Evolutionary conservation across 768 basidiomycete species (phyloP), one percentile per base, ranked within the genome.

Genomic region (Tricholoma flavovirens): DNA sequence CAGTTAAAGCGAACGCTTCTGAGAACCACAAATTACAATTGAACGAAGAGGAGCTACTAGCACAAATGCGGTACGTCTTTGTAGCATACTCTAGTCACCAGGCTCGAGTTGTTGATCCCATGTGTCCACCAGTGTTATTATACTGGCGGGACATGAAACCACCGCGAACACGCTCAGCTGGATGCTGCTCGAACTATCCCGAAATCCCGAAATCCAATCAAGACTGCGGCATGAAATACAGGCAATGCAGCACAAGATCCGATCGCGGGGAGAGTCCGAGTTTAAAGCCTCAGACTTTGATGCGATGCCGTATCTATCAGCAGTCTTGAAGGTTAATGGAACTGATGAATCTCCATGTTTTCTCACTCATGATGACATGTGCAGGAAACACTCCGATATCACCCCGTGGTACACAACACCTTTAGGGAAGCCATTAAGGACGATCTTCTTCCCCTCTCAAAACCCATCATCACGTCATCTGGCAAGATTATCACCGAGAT

Each of bases 181-280:
- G 83, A 75, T 78, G 5, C 67, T 90, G 11, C 73, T 85, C 52
- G 82, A 86, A 58, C 75, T 93, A 29, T 77, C 84, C 9, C 77
- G 74, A 30, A 72, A 83, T 59, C 81, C 80, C 0, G 72, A 80
- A 7, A 67, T 83, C 5, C 89, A 93, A 68, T 71, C 69, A 2
- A 76, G 73, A 55, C 78, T 92, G 35, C 80, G 90, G 15, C 65
- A 70, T 0, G 90, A 91, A 70, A 77, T 87, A 38, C 67, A 68
- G 63, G 67, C 78, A 22, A 72, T 69, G 62, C 65, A 76, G 54
- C 53, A 56, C 15, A 69, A 62, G 14, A 59, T 79, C 12, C 67
- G 69, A 40, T 65, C 64, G n/a, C 71, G 73, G 12, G 75, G 76
- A 26, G 68, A 71, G 17, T 63, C 66, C 14, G 65, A 70, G 35